Conservation (phyloP, 148 eudicot genomes). For the Heliamphora exappendiculata region DNA sequence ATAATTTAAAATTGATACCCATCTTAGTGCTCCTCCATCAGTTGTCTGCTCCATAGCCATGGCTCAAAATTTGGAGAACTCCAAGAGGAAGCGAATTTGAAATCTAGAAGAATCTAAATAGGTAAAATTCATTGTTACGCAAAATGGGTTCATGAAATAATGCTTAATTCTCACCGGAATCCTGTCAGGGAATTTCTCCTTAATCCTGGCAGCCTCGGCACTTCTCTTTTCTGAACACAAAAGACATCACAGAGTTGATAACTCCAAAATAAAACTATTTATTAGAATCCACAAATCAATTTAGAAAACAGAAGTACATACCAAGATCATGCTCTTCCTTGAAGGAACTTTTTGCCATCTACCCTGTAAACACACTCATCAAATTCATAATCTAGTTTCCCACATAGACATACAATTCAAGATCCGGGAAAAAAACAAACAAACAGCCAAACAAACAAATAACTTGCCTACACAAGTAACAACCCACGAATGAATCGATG, state of each 20-base stretch:
- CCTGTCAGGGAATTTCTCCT: constrained; percentile 83
- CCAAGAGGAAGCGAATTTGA: no score
- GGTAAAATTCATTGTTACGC: not conserved
- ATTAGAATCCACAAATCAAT: not conserved
- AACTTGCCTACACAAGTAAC: no score
- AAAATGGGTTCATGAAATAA: no score
- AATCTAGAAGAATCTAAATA: not conserved
- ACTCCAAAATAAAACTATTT: not conserved
- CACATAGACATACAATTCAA: no score
- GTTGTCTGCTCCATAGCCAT: no score
- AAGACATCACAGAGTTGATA: not conserved
- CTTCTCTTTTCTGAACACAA: constrained; percentile 64
- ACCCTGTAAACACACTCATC: constrained; percentile 27
- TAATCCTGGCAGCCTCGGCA: constrained; percentile 79
- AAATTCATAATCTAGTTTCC: constrained; percentile 5
- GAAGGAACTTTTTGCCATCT: constrained; percentile 79
- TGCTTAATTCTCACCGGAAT: constrained; percentile 56
- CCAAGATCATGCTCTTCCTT: constrained; percentile 82
- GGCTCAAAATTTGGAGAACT: no score
- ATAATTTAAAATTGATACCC: no score
- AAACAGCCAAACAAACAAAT: no score
- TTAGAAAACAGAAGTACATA: constrained; percentile 17
- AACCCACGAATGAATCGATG: no score
- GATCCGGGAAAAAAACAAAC: no score
- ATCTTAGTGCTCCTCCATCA: no score